Percentiles rank a stretch among this genome's conserved stretches.
Evolutionary conservation across 192 early-diverging fungal species (phyloP).

Genomic region (Ambispora gerdemannii): DNA sequence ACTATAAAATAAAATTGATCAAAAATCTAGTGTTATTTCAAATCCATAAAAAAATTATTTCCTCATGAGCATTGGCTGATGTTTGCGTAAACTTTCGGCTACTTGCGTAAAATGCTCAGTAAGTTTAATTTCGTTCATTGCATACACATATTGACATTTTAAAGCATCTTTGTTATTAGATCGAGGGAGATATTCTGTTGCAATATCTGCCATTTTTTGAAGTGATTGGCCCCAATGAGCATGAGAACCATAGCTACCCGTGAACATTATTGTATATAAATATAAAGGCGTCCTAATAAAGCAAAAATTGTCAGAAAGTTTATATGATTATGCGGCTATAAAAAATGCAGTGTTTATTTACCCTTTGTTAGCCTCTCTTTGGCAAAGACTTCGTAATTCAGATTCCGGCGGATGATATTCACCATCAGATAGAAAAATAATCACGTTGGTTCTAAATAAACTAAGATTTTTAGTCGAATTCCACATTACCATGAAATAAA

Average conservation of each 20-base stretch:
- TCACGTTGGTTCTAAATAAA: slow-evolving; percentile 18
- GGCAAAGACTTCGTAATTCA: slow-evolving; percentile 7
- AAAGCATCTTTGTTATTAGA: not conserved
- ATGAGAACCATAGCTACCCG: not conserved
- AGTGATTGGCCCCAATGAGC: not conserved
- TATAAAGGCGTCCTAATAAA: not conserved
- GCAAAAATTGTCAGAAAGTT: not conserved
- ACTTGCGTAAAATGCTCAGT: slow-evolving; percentile 15
- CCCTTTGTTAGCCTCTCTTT: not conserved
- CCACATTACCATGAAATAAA: not conserved
- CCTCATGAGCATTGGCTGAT: slow-evolving; percentile 20
- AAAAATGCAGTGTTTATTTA: not conserved
- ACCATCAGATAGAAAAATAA: slow-evolving; percentile 33
- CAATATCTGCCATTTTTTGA: slow-evolving; percentile 22
- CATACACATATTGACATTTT: slow-evolving; percentile 4
- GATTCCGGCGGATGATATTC: not conserved
- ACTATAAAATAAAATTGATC: no score
- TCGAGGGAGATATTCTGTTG: not conserved
- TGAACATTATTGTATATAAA: not conserved
- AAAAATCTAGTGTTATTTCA: no score
- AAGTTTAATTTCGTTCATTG: not conserved
- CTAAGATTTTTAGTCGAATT: not conserved
- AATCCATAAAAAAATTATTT: no score
- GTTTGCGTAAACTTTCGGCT: slow-evolving; percentile 22
- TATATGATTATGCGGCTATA: not conserved